Percentiles rank a stretch among this genome's conserved stretches.
Conservation (phyloP, 164 flowering plant genomes). For the Tinospora cordifolia region DNA sequence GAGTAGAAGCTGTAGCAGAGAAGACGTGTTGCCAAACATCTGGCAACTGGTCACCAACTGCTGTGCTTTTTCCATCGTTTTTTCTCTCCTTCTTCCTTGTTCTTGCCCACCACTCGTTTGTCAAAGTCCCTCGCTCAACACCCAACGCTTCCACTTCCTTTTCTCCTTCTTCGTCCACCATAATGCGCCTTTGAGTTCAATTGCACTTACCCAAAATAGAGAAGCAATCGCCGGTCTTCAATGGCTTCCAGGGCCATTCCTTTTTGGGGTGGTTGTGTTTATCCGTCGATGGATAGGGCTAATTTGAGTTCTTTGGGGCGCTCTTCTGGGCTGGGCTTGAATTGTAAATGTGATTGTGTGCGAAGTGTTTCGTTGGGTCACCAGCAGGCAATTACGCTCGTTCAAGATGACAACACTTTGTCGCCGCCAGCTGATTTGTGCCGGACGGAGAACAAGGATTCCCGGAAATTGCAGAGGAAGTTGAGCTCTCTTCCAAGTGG, state of each 20-base stretch:
- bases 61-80: not conserved
- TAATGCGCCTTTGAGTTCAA: not conserved
- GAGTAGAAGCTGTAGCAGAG: not conserved
- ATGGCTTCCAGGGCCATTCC: conserved; percentile 20
- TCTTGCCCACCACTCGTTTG: conserved; percentile 5
- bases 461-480: conserved; percentile 24
- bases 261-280: not conserved
- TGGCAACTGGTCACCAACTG: not conserved
- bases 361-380: conserved; percentile 1
- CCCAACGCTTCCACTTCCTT: not conserved
- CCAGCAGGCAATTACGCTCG: conserved; percentile 16
- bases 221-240: not conserved
- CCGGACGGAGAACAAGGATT: not conserved
- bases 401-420: conserved; percentile 20
- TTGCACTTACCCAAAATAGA: too few species aligned
- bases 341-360: not conserved
- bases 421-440: not conserved
- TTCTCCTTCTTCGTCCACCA: not conserved
- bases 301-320: conserved; percentile 17
- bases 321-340: conserved; percentile 8
- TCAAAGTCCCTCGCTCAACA: conserved; percentile 1
- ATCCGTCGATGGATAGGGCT: not conserved
- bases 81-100: too few species aligned
- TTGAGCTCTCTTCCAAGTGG: conserved; percentile 35
- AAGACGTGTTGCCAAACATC: not conserved